A percentile compares a stretch with the other conserved stretches of the same genome.
Evolutionary conservation across 495 filamentous ascomycete genomes (phyloP).

Genomic region (Lophiostoma macrostomum): DNA sequence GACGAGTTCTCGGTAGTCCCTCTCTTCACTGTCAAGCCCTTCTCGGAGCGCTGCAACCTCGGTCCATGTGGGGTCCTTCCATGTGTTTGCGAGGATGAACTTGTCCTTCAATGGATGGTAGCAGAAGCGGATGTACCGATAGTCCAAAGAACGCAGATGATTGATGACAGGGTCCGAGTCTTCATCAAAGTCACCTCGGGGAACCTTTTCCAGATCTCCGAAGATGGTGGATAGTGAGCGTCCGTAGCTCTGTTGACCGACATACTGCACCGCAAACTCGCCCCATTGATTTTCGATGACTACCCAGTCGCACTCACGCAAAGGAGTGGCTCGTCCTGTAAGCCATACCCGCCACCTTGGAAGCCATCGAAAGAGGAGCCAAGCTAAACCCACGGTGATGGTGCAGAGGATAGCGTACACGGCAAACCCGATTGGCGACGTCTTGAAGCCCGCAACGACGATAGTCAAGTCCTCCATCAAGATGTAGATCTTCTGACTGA

Average conservation of each 20-base stretch:
- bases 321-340: slow-evolving; percentile 61
- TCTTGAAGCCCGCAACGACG: slow-evolving; percentile 86
- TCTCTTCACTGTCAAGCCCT: slow-evolving; percentile 89
- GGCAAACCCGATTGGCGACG: slow-evolving; percentile 62
- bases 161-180: slow-evolving; percentile 73
- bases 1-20: slow-evolving; percentile 74
- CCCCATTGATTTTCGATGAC: slow-evolving; percentile 95
- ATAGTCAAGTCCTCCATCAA: slow-evolving; percentile 89
- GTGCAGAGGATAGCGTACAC: slow-evolving; percentile 68
- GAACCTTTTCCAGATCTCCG: slow-evolving; percentile 57
- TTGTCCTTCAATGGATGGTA: slow-evolving; percentile 85
- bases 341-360: slow-evolving; percentile 80
- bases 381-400: slow-evolving; percentile 70
- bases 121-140: slow-evolving; percentile 89
- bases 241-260: slow-evolving; percentile 68
- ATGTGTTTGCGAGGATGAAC: slow-evolving; percentile 78
- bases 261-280: slow-evolving; percentile 70
- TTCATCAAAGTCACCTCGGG: slow-evolving; percentile 63
- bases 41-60: slow-evolving; percentile 68
- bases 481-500: slow-evolving; percentile 89
- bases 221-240: slow-evolving; percentile 85
- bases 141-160: slow-evolving; percentile 73
- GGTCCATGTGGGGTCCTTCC: slow-evolving; percentile 91
- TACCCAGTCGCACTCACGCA: slow-evolving; percentile 81
- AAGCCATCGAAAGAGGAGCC: slow-evolving; percentile 83